Evolutionary conservation across 2,329 filamentous ascomycete genomes (phyloP).

Genomic region (Fusarium oxysporum): DNA sequence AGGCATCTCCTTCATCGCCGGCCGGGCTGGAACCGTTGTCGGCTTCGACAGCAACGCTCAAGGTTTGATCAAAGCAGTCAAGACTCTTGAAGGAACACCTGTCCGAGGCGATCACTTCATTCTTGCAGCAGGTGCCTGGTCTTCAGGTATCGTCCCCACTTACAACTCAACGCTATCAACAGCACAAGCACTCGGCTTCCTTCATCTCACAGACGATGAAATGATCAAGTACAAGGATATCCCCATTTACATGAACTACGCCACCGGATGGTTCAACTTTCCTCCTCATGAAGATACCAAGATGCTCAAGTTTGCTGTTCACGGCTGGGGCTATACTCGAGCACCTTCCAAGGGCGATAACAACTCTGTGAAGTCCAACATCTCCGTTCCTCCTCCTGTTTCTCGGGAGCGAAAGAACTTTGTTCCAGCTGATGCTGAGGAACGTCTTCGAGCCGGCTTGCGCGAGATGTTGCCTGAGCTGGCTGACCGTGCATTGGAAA

Average conservation of each 20-base stretch:
- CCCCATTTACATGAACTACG: slow-evolving; percentile 37
- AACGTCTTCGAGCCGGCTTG: slow-evolving; percentile 21
- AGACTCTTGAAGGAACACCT: neutral
- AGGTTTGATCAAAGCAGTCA: neutral
- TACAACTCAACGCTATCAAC: slow-evolving; percentile 34
- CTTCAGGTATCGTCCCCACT: slow-evolving; percentile 1
- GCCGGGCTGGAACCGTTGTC: slow-evolving; percentile 21
- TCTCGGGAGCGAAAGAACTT: slow-evolving; percentile 27
- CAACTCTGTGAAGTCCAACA: neutral
- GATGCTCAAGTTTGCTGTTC: slow-evolving; percentile 36
- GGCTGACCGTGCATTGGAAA: slow-evolving; percentile 16
- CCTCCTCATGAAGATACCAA: slow-evolving; percentile 33
- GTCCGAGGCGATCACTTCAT: slow-evolving; percentile 25
- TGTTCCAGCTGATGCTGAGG: slow-evolving; percentile 23
- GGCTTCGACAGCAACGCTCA: slow-evolving; percentile 10
- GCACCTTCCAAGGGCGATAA: neutral
- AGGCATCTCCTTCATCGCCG: slow-evolving; percentile 27
- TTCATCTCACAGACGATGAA: slow-evolving; percentile 27
- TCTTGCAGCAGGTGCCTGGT: slow-evolving; percentile 31
- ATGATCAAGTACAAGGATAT: slow-evolving; percentile 26
- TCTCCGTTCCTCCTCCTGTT: slow-evolving; percentile 15
- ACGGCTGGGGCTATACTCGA: slow-evolving; percentile 38
- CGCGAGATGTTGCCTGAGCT: slow-evolving; percentile 35
- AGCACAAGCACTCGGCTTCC: slow-evolving; percentile 30
- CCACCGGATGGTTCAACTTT: slow-evolving; percentile 41